Conservation (phyloP, 129 eudicot genomes). For the Lactuca saligna region DNA sequence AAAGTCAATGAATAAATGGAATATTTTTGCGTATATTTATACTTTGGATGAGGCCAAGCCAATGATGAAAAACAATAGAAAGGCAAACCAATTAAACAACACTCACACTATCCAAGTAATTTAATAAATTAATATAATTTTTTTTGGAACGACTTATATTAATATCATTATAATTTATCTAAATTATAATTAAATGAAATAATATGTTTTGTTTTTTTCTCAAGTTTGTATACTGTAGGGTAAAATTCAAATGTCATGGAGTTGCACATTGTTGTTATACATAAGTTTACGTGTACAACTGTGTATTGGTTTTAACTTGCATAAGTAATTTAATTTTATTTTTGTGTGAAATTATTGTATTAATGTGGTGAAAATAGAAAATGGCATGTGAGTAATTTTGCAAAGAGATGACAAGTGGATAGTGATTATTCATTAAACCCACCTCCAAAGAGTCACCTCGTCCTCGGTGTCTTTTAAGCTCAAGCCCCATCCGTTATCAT, state of each 20-base stretch:
- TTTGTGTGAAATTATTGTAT: no score
- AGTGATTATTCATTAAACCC: constrained; percentile 27
- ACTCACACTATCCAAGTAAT: constrained; percentile 26
- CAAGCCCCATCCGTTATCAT: constrained; percentile 30
- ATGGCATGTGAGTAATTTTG: constrained; percentile 18
- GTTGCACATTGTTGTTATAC: no score
- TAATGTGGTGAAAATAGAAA: background rate
- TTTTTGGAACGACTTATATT: no score
- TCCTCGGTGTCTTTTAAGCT: constrained; percentile 19
- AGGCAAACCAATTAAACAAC: constrained; percentile 28
- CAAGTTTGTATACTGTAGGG: background rate
- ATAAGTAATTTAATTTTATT: no score
- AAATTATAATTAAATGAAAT: background rate
- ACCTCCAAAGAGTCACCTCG: constrained; percentile 40
- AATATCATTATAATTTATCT: constrained; percentile 1
- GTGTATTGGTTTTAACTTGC: no score
- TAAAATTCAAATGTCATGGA: no score
- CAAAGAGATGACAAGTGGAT: constrained; percentile 30
- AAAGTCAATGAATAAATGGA: constrained; percentile 35
- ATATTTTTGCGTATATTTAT: constrained; percentile 25
- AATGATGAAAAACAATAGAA: constrained; percentile 29
- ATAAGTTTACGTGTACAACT: no score
- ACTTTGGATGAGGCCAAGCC: constrained; percentile 26
- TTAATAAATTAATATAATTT: no score
- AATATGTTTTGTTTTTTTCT: background rate